A percentile compares a stretch with the other conserved stretches of the same genome.
These are phyloP conservation scores for Salvia hispanica DNA, from an alignment of 257 asterid species.

Conservation along the genomic window DNA sequence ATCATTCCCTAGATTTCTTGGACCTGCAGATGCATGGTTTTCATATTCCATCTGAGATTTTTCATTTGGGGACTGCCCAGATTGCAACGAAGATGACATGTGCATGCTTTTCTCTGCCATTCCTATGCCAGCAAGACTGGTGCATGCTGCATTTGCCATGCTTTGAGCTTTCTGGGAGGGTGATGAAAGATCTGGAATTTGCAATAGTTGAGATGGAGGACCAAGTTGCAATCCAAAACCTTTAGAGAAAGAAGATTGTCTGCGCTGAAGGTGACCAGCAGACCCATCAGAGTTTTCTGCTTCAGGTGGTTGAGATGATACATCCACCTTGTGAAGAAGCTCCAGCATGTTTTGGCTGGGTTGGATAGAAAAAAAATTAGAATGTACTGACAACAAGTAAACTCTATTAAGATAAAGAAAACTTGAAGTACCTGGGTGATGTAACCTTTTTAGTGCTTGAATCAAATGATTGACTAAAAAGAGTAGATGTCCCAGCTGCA, in stretches of 20 bases:
- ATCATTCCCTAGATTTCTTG: conserved; percentile 41
- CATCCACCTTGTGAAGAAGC: conserved; percentile 87
- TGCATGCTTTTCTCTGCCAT: conserved; percentile 48
- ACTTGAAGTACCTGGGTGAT: conserved; percentile 53
- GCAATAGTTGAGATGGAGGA: conserved; percentile 75
- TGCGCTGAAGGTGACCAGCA: conserved; percentile 49
- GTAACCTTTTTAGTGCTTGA: conserved; percentile 43
- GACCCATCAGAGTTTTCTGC: conserved; percentile 53
- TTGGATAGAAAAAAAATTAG: conserved; percentile 22
- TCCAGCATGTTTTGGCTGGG: conserved; percentile 90
- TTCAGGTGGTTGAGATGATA: conserved; percentile 53
- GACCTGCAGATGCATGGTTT: conserved; percentile 44
- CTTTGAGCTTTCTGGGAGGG: conserved; percentile 52
- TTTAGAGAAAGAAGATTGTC: conserved; percentile 66
- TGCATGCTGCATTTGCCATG: conserved; percentile 37
- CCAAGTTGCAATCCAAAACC: conserved; percentile 95
- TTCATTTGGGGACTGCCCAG: conserved; percentile 44
- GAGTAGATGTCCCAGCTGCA: conserved; percentile 40
- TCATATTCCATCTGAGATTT: conserved; percentile 43
- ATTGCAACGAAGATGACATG: conserved; percentile 44
- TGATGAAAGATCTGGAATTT: conserved; percentile 45
- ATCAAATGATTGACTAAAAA: conserved; percentile 48
- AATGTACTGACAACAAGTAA: conserved; percentile 1
- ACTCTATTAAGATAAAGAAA: conserved; percentile 10
- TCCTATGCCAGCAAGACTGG: conserved; percentile 45